A percentile compares a stretch with the other conserved stretches of the same genome.
Conservation (phyloP, 1,139 yeast genomes). For the Suhomyces guaymorum region DNA sequence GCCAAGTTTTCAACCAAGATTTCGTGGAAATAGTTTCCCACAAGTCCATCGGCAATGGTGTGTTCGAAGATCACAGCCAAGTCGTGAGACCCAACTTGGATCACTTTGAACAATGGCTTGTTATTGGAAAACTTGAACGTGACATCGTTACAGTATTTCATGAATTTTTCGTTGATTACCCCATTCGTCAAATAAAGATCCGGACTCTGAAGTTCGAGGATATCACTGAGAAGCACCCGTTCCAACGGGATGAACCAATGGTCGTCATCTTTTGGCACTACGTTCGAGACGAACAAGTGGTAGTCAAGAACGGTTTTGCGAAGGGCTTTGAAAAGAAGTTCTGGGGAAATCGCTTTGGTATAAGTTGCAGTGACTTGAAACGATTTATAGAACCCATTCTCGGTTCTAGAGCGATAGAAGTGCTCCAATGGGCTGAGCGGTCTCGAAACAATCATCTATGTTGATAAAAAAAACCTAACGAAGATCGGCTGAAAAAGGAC, state of each 20-base stretch:
- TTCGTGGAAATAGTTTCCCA: slow-evolving; percentile 42
- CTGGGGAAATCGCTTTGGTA: slow-evolving; percentile 22
- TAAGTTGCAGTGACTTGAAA: slow-evolving; percentile 41
- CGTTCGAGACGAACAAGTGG: slow-evolving; percentile 37
- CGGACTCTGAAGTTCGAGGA: slow-evolving; percentile 21
- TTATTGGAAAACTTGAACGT: slow-evolving; percentile 27
- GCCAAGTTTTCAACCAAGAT: slow-evolving; percentile 33
- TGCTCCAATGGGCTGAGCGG: slow-evolving; percentile 38
- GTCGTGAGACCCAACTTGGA: slow-evolving; percentile 25
- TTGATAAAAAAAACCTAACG: too few relatives aligned
- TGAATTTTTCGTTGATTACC: slow-evolving; percentile 27
- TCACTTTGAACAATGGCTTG: slow-evolving; percentile 34
- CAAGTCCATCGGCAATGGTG: slow-evolving; percentile 45
- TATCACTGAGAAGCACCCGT: slow-evolving; percentile 24
- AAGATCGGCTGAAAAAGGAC: too few relatives aligned
- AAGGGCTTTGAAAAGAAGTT: slow-evolving; percentile 29
- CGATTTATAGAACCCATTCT: slow-evolving; percentile 29
- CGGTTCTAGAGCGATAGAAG: slow-evolving; percentile 38
- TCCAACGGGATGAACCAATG: slow-evolving; percentile 27
- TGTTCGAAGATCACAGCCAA: slow-evolving; percentile 40
- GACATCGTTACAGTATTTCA: slow-evolving; percentile 28
- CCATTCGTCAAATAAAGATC: slow-evolving; percentile 20
- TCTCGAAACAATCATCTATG: slow-evolving; percentile 13
- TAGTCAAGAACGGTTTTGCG: slow-evolving; percentile 37
- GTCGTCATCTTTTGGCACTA: slow-evolving; percentile 23